A percentile compares a stretch with the other conserved stretches of the same genome.
These are phyloP conservation scores for Sporodiniella umbellata DNA, from an alignment of 371 early-diverging fungal species.

Conservation along the genomic window DNA sequence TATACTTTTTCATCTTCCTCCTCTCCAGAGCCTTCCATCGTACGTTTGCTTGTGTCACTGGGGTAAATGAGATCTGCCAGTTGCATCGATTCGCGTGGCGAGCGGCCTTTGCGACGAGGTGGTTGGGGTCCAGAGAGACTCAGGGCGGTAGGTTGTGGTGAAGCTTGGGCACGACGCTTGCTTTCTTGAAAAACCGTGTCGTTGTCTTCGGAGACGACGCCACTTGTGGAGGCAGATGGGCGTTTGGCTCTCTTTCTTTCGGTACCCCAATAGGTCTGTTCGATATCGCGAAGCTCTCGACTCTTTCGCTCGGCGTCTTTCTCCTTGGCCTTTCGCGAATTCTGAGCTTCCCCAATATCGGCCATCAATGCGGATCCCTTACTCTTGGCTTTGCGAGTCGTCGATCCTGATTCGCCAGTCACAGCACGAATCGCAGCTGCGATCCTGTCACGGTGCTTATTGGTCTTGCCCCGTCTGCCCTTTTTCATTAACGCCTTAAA, in stretches of 20 bases:
- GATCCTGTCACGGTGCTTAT: constrained; percentile 37
- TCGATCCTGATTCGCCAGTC: constrained; percentile 26
- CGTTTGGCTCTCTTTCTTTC: constrained; percentile 31
- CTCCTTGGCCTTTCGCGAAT: constrained; percentile 44
- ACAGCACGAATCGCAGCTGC: constrained; percentile 45
- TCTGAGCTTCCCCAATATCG: constrained; percentile 62
- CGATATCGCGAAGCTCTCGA: constrained; percentile 38
- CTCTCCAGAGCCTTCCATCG: constrained; percentile 3
- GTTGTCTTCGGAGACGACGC: constrained; percentile 19
- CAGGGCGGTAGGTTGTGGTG: neutral
- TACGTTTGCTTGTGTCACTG: constrained; percentile 1
- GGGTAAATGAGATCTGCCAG: neutral
- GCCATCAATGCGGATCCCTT: constrained; percentile 63
- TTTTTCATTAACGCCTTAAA: constrained; percentile 72
- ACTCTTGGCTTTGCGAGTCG: constrained; percentile 44
- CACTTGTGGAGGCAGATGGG: constrained; percentile 4
- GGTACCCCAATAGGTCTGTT: constrained; percentile 42
- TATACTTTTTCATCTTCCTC: constrained; percentile 28
- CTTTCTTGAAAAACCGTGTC: constrained; percentile 10
- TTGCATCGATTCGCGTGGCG: constrained; percentile 20
- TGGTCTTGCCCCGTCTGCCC: constrained; percentile 48
- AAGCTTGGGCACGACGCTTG: neutral
- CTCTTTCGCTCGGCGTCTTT: constrained; percentile 44
- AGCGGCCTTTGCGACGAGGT: constrained; percentile 22
- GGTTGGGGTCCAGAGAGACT: neutral